A percentile compares a stretch with the other conserved stretches of the same genome.
These are phyloP conservation scores for Themeda triandra DNA, from an alignment of 176 grass and related monocot species.

Conservation along the genomic window DNA sequence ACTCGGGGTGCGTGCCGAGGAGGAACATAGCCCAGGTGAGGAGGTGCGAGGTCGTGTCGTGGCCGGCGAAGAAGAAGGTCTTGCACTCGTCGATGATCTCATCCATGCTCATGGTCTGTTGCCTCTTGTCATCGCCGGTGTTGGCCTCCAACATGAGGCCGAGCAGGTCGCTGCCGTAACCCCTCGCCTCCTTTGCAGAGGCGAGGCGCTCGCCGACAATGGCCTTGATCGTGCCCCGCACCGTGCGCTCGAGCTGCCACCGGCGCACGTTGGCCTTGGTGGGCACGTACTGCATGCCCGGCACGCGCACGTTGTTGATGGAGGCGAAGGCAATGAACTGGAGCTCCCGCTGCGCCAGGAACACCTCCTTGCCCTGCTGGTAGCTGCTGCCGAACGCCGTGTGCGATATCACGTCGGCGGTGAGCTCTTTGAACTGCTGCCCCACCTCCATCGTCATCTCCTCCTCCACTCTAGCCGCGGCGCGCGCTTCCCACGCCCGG, in stretches of 20 bases:
- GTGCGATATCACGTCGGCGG: constrained; percentile 64
- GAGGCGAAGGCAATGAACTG: constrained; percentile 32
- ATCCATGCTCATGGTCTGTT: constrained; percentile 33
- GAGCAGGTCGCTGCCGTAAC: no score
- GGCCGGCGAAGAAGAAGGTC: constrained; percentile 59
- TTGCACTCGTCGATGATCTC: constrained; percentile 68
- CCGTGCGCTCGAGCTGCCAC: constrained; percentile 31
- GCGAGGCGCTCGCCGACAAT: no score
- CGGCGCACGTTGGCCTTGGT: constrained; percentile 34
- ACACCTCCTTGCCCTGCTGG: constrained; percentile 58
- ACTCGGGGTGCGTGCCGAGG: constrained; percentile 42
- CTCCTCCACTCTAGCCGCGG: background rate
- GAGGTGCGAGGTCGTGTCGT: constrained; percentile 50
- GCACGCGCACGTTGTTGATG: constrained; percentile 12
- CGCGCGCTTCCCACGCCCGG: constrained; percentile 35
- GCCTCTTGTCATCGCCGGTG: background rate
- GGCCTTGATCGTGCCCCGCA: background rate
- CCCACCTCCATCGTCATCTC: constrained; percentile 32
- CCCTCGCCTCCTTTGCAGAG: no score
- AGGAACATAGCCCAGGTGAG: constrained; percentile 55
- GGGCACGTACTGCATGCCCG: constrained; percentile 21
- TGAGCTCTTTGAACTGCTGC: constrained; percentile 48
- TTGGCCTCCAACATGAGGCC: no score
- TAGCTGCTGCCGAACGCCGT: constrained; percentile 68
- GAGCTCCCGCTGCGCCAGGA: constrained; percentile 51